These are phyloP conservation scores for Solanum virginianum DNA, from an alignment of 257 asterid species.

Conservation along the genomic window DNA sequence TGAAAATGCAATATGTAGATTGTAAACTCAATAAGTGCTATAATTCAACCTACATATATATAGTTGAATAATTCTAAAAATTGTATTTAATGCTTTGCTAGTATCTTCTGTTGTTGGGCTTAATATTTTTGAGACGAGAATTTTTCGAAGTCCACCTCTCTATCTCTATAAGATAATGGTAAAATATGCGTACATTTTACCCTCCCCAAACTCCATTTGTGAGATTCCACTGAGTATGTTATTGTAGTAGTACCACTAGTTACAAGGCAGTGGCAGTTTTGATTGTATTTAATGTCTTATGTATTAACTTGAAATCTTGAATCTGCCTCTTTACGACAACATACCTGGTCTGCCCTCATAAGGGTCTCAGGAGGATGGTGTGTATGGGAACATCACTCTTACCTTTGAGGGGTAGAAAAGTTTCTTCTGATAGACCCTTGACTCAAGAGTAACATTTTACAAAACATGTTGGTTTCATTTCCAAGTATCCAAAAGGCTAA, in stretches of 20 bases:
- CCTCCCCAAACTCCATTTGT: too few species aligned
- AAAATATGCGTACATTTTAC: too few species aligned
- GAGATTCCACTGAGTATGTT: too few species aligned
- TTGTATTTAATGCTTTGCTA: neutral
- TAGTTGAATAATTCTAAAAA: neutral
- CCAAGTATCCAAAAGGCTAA: neutral
- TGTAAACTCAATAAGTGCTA: neutral
- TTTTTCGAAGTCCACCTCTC: rapidly evolving
- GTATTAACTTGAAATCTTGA: neutral
- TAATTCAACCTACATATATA: neutral
- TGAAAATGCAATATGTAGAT: neutral
- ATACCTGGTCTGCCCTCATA: neutral
- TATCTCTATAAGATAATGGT: too few species aligned
- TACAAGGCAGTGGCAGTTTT: neutral
- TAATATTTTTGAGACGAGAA: too few species aligned
- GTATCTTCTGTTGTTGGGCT: too few species aligned
- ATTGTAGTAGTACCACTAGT: too few species aligned
- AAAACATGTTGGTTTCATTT: neutral
- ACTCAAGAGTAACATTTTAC: neutral
- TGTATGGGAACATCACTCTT: neutral
- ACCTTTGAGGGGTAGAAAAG: neutral
- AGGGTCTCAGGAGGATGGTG: neutral
- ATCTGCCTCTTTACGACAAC: too few species aligned
- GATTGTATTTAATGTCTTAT: neutral
- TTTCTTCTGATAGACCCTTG: neutral